Evolutionary conservation across 1,284 basidiomycete genomes (phyloP), one percentile per base, ranked within the genome.

Genomic region (Moesziomyces globuligerus): DNA sequence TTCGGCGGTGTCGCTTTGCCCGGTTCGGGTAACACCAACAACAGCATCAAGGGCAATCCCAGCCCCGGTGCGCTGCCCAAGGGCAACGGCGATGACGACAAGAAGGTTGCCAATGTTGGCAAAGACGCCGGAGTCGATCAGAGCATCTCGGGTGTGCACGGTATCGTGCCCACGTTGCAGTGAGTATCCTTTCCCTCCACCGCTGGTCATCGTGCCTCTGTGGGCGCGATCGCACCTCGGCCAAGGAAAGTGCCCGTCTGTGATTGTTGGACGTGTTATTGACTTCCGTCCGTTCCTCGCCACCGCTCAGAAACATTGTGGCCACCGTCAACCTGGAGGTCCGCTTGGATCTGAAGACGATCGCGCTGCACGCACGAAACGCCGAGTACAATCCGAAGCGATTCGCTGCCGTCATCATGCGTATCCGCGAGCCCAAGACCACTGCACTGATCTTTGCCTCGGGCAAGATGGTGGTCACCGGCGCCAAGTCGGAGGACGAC

Each of bases 331-430:
- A 98, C 82, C 88, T 99, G 44, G 95, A 98, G 83, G 97, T 94
- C 74, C 89, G 94, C 37, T 86, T 99, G 57, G 96, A 98, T 83
- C 86, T 99, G 65, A 99, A 99, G 88, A 98, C 96, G 48, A 99
- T 98, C 71, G 95, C 95, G 18, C 85, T 98, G 66, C 96, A 98
- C 78, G 96, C 96, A 1, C 88, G 96, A 69, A 98, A 99, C 84
- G 96, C 96, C 39, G 96, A 99, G 86, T 99, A 98, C 85, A 98
- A 98, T 83, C 96, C 96, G 45, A 98, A 98, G 94, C 94, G 96
- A 90, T 98, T 98, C 86, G 96, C 96, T 73, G 96, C 96, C 64
- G 96, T 98, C 72, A 98, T 98, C 85, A 98, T 99, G 96, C 93
- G 96, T 85, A 98, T 99, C 82, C 93, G 96, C 78, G 95, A 98